These are phyloP conservation scores for Fusarium verrucosum DNA, from an alignment of 2,329 filamentous ascomycete genomes.

Conservation along the genomic window DNA sequence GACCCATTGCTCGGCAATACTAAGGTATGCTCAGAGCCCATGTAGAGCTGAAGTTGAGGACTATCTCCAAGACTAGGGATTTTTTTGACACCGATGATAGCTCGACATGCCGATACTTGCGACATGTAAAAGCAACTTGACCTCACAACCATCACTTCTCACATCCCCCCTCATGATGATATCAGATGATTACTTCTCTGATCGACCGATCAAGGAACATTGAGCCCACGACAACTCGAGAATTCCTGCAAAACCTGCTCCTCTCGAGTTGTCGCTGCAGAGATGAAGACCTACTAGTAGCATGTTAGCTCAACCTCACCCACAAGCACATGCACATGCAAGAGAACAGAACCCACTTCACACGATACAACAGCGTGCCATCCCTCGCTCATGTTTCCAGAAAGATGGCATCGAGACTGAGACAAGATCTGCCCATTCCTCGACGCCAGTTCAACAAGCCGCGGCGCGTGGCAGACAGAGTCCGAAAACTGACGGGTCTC, in stretches of 20 bases:
- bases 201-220: background rate
- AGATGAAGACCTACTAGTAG: background rate
- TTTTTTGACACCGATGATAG: conserved; percentile 5
- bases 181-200: background rate
- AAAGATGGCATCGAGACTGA: conserved; percentile 19
- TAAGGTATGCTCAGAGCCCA: conserved; percentile 16
- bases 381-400: conserved; percentile 25
- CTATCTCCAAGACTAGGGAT: conserved; percentile 1
- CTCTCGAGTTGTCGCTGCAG: conserved; percentile 1
- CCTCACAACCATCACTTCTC: background rate
- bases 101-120: background rate
- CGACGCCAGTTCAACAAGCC: conserved; percentile 8
- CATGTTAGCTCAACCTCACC: background rate
- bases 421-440: conserved; percentile 36
- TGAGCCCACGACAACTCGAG: conserved; percentile 1
- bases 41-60: conserved; percentile 19
- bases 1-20: background rate
- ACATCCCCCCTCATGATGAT: background rate
- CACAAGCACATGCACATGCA: background rate
- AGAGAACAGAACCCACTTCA: background rate
- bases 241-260: conserved; percentile 2
- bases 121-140: background rate
- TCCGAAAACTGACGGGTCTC: conserved; percentile 25
- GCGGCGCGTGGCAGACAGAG: conserved; percentile 28
- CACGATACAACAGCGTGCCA: conserved; percentile 25